Conservation (phyloP, 345 rosid genomes). For the rapeseed (Brassica napus) region Da-Ae NC_063446.1:65992501-65993000, state of each 20-base stretch:
- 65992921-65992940: constrained; percentile 78
- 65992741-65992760: constrained; percentile 82
- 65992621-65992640: constrained; percentile 45
- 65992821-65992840: background rate
- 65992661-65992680: constrained; percentile 82
- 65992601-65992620: constrained; percentile 10
- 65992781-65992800: constrained; percentile 65
- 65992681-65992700: constrained; percentile 67
- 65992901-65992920: constrained; percentile 92
- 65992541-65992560: background rate
- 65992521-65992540: background rate
- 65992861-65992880: constrained; percentile 64
- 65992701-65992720: constrained; percentile 83
- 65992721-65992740: constrained; percentile 63
- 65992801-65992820: background rate
- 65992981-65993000: constrained; percentile 75
- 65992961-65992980: constrained; percentile 97
- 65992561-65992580: background rate
- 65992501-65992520: background rate
- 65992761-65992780: constrained; percentile 93
- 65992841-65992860: constrained; percentile 1
- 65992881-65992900: constrained; percentile 90
- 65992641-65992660: constrained; percentile 74
- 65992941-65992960: constrained; percentile 66
- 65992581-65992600: constrained; percentile 22